Conservation (phyloP, 1,284 basidiomycete genomes). For the Austroboletus niveus region DNA sequence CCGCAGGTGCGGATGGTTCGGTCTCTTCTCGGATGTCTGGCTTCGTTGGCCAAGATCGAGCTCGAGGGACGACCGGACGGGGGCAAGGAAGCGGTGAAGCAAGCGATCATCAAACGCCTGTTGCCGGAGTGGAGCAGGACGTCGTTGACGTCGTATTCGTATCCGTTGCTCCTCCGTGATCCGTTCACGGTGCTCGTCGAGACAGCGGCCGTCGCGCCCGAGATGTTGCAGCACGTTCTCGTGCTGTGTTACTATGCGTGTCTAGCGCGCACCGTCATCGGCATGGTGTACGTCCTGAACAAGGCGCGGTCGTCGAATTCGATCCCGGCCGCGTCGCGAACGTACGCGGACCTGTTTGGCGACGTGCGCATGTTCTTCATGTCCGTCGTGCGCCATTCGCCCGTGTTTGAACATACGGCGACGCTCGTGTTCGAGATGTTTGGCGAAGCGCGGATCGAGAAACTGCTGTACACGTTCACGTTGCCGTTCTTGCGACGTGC, state of each 20-base stretch:
- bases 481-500: slow-evolving; percentile 93
- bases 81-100: slow-evolving; percentile 68
- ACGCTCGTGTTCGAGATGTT: slow-evolving; percentile 74
- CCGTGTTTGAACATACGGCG: slow-evolving; percentile 76
- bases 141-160: slow-evolving; percentile 68
- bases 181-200: slow-evolving; percentile 88
- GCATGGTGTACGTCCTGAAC: slow-evolving; percentile 75
- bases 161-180: slow-evolving; percentile 81
- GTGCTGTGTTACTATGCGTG: slow-evolving; percentile 87
- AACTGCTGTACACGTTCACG: slow-evolving; percentile 86
- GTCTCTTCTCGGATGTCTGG: slow-evolving; percentile 69
- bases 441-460: slow-evolving; percentile 80
- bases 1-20: slow-evolving; percentile 75
- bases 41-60: slow-evolving; percentile 64
- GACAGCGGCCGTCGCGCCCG: slow-evolving; percentile 83
- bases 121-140: slow-evolving; percentile 89
- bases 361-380: slow-evolving; percentile 84
- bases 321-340: slow-evolving; percentile 40
- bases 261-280: slow-evolving; percentile 81
- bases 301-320: slow-evolving; percentile 59
- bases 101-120: slow-evolving; percentile 84
- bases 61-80: slow-evolving; percentile 68
- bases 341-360: slow-evolving; percentile 67
- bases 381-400: slow-evolving; percentile 77
- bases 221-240: slow-evolving; percentile 82